Conservation (phyloP, 768 basidiomycete species). For the Heimioporus sp. region DNA sequence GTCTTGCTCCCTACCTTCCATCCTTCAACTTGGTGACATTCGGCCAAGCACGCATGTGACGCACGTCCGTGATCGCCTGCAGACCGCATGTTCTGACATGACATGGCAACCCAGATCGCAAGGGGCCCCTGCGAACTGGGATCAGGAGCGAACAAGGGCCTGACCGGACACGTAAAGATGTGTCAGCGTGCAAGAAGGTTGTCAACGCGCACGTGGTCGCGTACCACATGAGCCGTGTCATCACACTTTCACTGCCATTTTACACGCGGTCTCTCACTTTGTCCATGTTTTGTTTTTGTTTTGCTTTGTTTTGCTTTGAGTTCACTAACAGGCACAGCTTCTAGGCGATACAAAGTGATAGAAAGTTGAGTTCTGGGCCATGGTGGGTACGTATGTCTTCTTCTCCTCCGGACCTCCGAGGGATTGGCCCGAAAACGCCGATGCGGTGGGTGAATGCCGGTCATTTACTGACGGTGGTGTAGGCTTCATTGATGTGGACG, state of each 20-base stretch:
- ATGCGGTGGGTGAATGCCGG: neutral
- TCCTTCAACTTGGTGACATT: no score
- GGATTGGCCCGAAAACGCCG: constrained; percentile 3
- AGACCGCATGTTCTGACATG: no score
- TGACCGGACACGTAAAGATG: constrained; percentile 3
- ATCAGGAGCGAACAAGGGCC: neutral
- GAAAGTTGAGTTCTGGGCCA: neutral
- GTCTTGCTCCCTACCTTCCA: no score
- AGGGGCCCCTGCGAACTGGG: no score
- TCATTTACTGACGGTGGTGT: no score
- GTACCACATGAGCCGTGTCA: constrained; percentile 8
- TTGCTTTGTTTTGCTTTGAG: no score
- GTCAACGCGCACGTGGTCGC: constrained; percentile 7
- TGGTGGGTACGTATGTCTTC: constrained; percentile 8
- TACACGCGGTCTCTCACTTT: constrained; percentile 11
- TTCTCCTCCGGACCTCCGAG: constrained; percentile 22
- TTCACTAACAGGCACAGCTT: constrained; percentile 4
- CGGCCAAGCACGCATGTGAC: no score
- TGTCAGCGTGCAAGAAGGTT: no score
- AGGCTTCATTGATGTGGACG: no score
- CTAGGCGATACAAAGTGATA: constrained; percentile 1
- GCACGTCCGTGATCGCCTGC: no score
- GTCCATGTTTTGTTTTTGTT: no score
- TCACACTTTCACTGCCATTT: neutral
- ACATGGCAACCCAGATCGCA: neutral